phyloP scores from a whole-genome alignment of 2,329 filamentous ascomycete genomes.

The Podosphaera aphanis region DNA sequence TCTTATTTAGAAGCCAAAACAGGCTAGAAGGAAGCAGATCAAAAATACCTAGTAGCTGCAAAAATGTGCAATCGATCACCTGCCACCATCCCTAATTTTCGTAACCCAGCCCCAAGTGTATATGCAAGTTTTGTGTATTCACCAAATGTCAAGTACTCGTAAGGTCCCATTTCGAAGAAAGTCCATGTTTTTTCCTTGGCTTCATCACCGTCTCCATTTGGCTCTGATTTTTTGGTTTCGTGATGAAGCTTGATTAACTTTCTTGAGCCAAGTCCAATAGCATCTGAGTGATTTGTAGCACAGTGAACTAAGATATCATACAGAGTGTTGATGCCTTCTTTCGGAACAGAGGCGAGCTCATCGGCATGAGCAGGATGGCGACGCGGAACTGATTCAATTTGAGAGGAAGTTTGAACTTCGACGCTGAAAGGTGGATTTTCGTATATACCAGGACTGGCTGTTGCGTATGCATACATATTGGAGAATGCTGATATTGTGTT shows the following conservation, averaged over 20 bases:
- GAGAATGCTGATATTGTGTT: background rate
- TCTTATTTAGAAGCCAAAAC: background rate
- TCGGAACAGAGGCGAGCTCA: constrained; percentile 13
- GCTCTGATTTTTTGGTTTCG: constrained; percentile 73
- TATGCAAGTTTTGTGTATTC: constrained; percentile 50
- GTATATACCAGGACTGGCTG: constrained; percentile 7
- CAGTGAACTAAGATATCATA: constrained; percentile 51
- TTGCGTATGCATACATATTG: constrained; percentile 1
- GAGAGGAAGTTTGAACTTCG: constrained; percentile 31
- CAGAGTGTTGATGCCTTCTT: constrained; percentile 22
- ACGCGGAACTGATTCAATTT: constrained; percentile 39
- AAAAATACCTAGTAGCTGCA: constrained; percentile 35
- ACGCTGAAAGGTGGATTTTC: constrained; percentile 32
- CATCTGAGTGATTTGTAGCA: constrained; percentile 37
- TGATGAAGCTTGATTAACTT: constrained; percentile 50
- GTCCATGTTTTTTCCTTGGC: constrained; percentile 68
- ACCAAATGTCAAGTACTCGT: constrained; percentile 51
- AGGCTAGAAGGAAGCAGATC: background rate
- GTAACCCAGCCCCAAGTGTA: constrained; percentile 43
- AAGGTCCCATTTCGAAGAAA: constrained; percentile 59
- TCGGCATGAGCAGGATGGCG: constrained; percentile 16
- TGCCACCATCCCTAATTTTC: constrained; percentile 44
- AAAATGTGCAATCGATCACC: constrained; percentile 53
- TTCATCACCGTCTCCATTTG: constrained; percentile 57
- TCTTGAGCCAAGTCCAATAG: constrained; percentile 42